Percentiles rank a stretch among this genome's conserved stretches.
Conservation (phyloP, 352 stramenopile species). For the Globisporangium spinosum region DNA sequence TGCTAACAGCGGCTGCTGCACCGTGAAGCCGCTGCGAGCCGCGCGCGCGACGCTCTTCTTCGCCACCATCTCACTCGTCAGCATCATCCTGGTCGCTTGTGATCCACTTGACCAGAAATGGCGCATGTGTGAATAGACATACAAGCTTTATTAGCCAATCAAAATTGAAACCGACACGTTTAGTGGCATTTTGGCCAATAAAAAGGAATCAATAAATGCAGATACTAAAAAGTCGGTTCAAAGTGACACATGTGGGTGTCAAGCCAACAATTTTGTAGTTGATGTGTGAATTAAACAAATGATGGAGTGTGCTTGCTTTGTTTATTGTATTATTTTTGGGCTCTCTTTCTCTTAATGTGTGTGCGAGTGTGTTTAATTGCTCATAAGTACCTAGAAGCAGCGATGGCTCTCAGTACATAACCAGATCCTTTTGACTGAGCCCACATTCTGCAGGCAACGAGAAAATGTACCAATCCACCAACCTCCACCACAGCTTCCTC, state of each 20-base stretch:
- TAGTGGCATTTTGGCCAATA: background rate
- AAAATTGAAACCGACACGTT: background rate
- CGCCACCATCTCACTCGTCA: background rate
- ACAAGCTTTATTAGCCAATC: background rate
- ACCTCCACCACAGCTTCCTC: background rate
- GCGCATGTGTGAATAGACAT: background rate
- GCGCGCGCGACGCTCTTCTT: slow-evolving; percentile 9
- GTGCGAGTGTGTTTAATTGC: slow-evolving; percentile 10
- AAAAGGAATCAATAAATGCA: background rate
- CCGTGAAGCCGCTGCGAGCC: background rate
- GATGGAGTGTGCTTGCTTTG: slow-evolving; percentile 8
- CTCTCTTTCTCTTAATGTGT: slow-evolving; percentile 5
- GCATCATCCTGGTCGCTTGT: background rate
- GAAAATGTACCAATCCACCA: slow-evolving; percentile 1
- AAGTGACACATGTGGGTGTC: slow-evolving; percentile 10
- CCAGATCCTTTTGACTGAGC: background rate
- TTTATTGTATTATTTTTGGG: slow-evolving; percentile 5
- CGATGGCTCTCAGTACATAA: background rate
- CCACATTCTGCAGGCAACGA: background rate
- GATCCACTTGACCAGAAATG: background rate
- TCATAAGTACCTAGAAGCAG: slow-evolving; percentile 10
- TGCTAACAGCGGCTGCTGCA: background rate
- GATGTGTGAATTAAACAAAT: background rate
- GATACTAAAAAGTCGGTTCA: background rate
- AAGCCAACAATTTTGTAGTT: background rate